Evolutionary conservation across 2,329 filamentous ascomycete species (phyloP).

Genomic region (Chaetothyriales sp.): DNA sequence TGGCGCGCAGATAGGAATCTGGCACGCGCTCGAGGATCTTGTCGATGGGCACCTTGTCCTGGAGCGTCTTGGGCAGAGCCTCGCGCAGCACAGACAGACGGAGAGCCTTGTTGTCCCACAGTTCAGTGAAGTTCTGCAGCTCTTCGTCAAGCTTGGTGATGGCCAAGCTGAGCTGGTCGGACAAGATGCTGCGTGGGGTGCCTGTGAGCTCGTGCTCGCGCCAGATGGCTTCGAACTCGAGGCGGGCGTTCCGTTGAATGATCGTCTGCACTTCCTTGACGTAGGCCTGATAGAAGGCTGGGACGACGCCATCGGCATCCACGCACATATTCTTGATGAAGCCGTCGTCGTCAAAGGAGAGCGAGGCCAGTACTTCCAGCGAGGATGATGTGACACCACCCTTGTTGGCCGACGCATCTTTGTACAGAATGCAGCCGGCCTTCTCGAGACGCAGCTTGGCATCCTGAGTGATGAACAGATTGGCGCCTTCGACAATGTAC

Average conservation of each 20-base stretch:
- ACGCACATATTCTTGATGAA: slow-evolving; percentile 94
- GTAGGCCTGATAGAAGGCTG: slow-evolving; percentile 84
- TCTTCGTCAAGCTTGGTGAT: slow-evolving; percentile 97
- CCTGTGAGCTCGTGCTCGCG: slow-evolving; percentile 75
- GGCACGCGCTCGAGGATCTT: slow-evolving; percentile 74
- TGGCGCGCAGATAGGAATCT: slow-evolving; percentile 78
- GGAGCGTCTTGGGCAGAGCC: slow-evolving; percentile 67
- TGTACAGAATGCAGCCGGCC: slow-evolving; percentile 89
- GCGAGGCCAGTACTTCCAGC: slow-evolving; percentile 81
- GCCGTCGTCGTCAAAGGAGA: slow-evolving; percentile 80
- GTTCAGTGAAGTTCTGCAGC: slow-evolving; percentile 66
- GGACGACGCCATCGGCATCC: slow-evolving; percentile 56
- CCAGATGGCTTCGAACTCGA: slow-evolving; percentile 99
- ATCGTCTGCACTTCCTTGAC: slow-evolving; percentile 81
- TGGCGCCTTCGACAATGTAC: slow-evolving; percentile 95
- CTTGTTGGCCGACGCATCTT: slow-evolving; percentile 97
- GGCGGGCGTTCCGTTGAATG: slow-evolving; percentile 76
- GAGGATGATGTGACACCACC: slow-evolving; percentile 95
- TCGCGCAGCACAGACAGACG: slow-evolving; percentile 65
- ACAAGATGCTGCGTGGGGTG: slow-evolving; percentile 66
- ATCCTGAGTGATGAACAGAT: slow-evolving; percentile 96
- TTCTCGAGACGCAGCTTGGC: slow-evolving; percentile 89
- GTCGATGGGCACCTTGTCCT: slow-evolving; percentile 82
- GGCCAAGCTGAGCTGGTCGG: slow-evolving; percentile 75
- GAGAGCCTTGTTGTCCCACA: slow-evolving; percentile 74